These are phyloP conservation scores for Balamuthia mandrillaris DNA, from an alignment of 208 protist species.

Conservation along the genomic window DNA sequence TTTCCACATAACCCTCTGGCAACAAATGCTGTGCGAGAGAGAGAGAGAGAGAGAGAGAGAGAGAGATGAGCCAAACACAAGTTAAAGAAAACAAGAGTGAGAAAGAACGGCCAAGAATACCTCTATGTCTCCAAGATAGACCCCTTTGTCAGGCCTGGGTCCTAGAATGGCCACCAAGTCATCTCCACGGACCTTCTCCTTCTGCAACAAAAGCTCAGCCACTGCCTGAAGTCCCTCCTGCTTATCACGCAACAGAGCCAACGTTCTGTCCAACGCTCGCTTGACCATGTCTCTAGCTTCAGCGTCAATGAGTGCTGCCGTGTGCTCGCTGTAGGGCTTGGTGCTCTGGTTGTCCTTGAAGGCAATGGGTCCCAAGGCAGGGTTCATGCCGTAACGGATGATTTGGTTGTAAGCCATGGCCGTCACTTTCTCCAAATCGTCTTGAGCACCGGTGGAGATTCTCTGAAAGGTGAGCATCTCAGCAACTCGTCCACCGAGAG, in stretches of 20 bases:
- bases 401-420: constrained; percentile 66
- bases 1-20: too few relatives aligned
- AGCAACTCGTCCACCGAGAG: constrained; percentile 62
- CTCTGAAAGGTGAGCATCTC: constrained; percentile 52
- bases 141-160: neutral
- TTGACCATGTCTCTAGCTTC: constrained; percentile 5
- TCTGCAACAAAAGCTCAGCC: constrained; percentile 74
- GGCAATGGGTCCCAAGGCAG: constrained; percentile 48
- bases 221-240: constrained; percentile 50
- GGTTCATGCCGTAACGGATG: constrained; percentile 76
- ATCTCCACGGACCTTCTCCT: constrained; percentile 80
- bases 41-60: too few relatives aligned
- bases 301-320: constrained; percentile 85
- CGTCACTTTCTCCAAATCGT: constrained; percentile 69
- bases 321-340: constrained; percentile 87
- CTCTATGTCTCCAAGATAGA: neutral
- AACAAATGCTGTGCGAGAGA: too few relatives aligned
- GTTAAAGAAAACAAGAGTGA: too few relatives aligned
- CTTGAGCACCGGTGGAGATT: constrained; percentile 62
- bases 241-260: constrained; percentile 41
- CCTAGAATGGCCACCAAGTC: constrained; percentile 60
- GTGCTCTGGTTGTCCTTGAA: constrained; percentile 55
- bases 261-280: neutral
- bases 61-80: too few relatives aligned
- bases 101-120: too few relatives aligned